Evolutionary conservation across 192 early-diverging fungal species (phyloP), one percentile per base, ranked within the genome.

Genomic region (Rhizoclosmatium globosum): DNA sequence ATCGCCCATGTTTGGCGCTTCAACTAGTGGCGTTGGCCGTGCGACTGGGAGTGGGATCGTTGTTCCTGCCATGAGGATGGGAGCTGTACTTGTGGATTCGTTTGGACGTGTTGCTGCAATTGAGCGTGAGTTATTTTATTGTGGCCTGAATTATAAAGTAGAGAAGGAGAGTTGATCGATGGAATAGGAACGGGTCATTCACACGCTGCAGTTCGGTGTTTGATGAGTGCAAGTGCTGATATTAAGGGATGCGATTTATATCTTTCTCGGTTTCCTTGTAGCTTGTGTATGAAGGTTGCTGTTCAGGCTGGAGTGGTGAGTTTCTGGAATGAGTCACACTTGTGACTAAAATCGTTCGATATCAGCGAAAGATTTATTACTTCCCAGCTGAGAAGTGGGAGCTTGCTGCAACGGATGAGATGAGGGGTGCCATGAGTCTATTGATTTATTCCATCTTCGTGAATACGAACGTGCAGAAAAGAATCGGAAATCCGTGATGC

Each of bases 251-350:
- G 77, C 69, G 84, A 85, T 68, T 76, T 85, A 68, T 84, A 76
- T 57, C 61, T 85, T n/a, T 85, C 84, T 3, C 73, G 84, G 23
- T 85, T 83, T 44, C 84, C 84, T 4, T 85, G 84, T 50, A 38
- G 74, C 38, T 48, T 85, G 47, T 85, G 84, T 72, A 85, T 77
- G 47, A 82, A 83, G 44, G 21, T 85, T 42, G 83, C 83, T 68
- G 82, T 85, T 38, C 84, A 85, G 64, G 81, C 81, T 19, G 84
- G 82, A 19, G 78, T 83, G 17, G 68, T 72, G 38, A 53, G 70
- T 57, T 53, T 19, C 57, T 38, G 39, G 15, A n/a, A 47, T 38
- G 13, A 69, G n/a, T 69, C 68, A 2, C 11, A n/a, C 17, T 17
- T 45, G 11, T 17, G 4, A 56, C 15, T 56, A 42, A 44, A 42